These are phyloP conservation scores for Boletellus sp. DNA, from an alignment of 768 basidiomycete species.

Conservation along the genomic window DNA sequence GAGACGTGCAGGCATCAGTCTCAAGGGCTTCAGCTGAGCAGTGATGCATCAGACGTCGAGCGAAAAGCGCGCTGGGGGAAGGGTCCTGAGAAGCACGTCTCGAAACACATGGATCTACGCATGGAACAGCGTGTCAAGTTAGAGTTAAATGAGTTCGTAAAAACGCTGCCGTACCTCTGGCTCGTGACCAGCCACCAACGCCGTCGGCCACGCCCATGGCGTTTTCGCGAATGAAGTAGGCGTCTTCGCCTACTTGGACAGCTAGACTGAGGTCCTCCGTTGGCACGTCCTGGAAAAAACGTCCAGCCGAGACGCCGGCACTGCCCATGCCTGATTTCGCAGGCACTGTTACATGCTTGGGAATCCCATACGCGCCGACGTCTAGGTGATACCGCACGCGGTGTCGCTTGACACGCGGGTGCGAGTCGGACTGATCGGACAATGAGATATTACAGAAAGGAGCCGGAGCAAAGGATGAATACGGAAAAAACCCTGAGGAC, in stretches of 20 bases:
- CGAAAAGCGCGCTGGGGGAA: slow-evolving; percentile 57
- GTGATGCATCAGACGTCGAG: slow-evolving; percentile 81
- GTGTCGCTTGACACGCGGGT: slow-evolving; percentile 31
- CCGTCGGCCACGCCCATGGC: slow-evolving; percentile 95
- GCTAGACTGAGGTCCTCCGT: slow-evolving; percentile 44
- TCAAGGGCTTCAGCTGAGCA: slow-evolving; percentile 56
- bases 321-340: slow-evolving; percentile 29
- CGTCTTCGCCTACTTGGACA: slow-evolving; percentile 88
- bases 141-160: slow-evolving; percentile 2
- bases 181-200: slow-evolving; percentile 83
- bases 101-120: slow-evolving; percentile 19
- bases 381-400: slow-evolving; percentile 52
- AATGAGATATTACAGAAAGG: slow-evolving; percentile 27
- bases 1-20: slow-evolving; percentile 5
- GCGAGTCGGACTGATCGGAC: slow-evolving; percentile 25
- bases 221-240: slow-evolving; percentile 78
- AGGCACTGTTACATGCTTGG: slow-evolving; percentile 46
- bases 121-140: not conserved
- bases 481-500: slow-evolving; percentile 35
- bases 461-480: slow-evolving; percentile 32
- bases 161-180: slow-evolving; percentile 34
- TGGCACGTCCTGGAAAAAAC: slow-evolving; percentile 28
- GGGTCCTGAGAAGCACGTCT: slow-evolving; percentile 36
- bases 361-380: slow-evolving; percentile 82
- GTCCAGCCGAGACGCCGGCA: slow-evolving; percentile 17